Conservation (phyloP, 331 rosid genomes). For the Quercus tomentella region DNA sequence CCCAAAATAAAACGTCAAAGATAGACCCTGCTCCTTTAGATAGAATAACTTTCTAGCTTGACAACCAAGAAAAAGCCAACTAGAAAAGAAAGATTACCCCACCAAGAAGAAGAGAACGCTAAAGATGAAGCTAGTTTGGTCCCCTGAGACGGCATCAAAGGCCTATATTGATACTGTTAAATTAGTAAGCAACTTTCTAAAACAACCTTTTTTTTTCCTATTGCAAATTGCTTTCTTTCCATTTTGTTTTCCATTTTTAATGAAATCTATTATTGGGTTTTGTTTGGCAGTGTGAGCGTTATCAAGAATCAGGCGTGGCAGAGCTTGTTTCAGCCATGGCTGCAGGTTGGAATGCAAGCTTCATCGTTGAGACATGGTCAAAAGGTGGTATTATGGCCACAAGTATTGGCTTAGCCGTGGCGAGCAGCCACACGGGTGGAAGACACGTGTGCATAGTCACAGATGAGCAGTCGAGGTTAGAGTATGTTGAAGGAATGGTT, state of each 20-base stretch:
- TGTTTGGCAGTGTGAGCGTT: constrained; percentile 41
- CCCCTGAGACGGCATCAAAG: constrained; percentile 77
- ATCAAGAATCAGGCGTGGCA: constrained; percentile 70
- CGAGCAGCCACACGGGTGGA: constrained; percentile 64
- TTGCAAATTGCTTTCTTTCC: background rate
- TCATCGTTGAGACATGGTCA: constrained; percentile 96
- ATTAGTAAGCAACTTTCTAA: constrained; percentile 39
- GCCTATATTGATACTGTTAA: constrained; percentile 85
- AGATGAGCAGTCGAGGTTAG: constrained; percentile 63
- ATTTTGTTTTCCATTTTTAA: background rate
- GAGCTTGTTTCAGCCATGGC: constrained; percentile 93
- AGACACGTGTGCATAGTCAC: constrained; percentile 80
- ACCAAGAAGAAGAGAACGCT: background rate
- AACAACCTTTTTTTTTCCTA: no score
- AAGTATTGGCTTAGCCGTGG: constrained; percentile 72
- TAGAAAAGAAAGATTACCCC: background rate
- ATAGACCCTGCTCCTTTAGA: no score
- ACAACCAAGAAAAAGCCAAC: background rate
- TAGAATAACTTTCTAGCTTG: background rate
- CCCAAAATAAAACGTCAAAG: constrained; percentile 1
- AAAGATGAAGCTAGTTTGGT: constrained; percentile 86
- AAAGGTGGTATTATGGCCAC: constrained; percentile 64
- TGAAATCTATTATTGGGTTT: background rate
- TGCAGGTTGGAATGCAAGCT: constrained; percentile 82
- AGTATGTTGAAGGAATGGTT: constrained; percentile 45